A percentile compares a stretch with the other conserved stretches of the same genome.
These are phyloP conservation scores for Candida peoriensis DNA, from an alignment of 805 yeast species.

Conservation along the genomic window DNA sequence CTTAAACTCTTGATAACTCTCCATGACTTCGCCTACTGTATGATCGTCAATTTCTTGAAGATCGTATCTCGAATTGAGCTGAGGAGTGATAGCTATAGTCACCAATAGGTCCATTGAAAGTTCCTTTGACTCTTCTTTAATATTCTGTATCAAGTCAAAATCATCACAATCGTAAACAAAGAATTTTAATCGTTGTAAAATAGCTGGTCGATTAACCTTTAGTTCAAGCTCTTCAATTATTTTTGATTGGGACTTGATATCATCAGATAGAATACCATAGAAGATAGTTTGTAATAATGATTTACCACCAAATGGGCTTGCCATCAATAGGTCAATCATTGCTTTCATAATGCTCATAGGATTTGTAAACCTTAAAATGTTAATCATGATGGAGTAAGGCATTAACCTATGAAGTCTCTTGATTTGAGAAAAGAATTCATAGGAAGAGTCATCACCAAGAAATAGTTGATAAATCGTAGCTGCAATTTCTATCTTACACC, in stretches of 20 bases:
- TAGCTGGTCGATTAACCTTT: conserved; percentile 26
- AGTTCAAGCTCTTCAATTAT: conserved; percentile 43
- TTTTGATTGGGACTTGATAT: conserved; percentile 55
- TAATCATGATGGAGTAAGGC: conserved; percentile 76
- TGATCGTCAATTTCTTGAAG: conserved; percentile 11
- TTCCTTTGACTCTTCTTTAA: conserved; percentile 19
- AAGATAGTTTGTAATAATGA: conserved; percentile 73
- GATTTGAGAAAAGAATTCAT: conserved; percentile 67
- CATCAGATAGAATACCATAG: conserved; percentile 69
- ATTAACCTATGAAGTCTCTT: conserved; percentile 68
- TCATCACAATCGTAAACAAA: conserved; percentile 30
- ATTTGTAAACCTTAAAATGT: conserved; percentile 76
- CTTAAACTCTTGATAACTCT: conserved; percentile 22
- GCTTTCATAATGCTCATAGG: conserved; percentile 81
- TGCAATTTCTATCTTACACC: conserved; percentile 80
- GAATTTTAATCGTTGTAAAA: conserved; percentile 26
- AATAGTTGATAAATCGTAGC: conserved; percentile 78
- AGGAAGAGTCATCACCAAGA: conserved; percentile 75
- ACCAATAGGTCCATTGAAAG: conserved; percentile 16
- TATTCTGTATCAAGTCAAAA: conserved; percentile 25
- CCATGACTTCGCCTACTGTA: conserved; percentile 17
- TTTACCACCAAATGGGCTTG: conserved; percentile 65
- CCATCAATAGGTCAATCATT: conserved; percentile 75
- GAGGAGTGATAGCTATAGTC: conserved; percentile 21
- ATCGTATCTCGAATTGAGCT: conserved; percentile 5